Base-by-base conservation (phyloP, 176 grass and related monocot genomes). In the Hsuehochloa calcarea region DNA sequence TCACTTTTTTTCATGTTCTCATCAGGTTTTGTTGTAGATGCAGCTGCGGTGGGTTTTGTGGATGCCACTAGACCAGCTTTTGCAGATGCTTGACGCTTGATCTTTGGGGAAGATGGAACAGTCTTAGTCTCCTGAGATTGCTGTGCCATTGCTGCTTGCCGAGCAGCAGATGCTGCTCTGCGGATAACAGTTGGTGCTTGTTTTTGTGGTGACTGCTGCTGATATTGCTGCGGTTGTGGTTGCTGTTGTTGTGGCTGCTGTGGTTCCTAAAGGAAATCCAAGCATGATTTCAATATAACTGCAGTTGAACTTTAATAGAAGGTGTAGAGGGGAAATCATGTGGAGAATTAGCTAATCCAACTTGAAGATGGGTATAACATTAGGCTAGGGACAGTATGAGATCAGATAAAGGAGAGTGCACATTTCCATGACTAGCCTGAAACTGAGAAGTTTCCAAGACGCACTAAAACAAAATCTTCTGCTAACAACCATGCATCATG, bases 31-130 rank as follows among this genome's bases (percentile, higher is more conserved):
- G 75, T 11, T 74, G 86, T 39, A 1, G 77, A 20, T 25, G 52
- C 44, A 79, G 85, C 79, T 22, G 80, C 2, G 13, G 16, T 59
- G 0, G 59, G 37, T 77, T 94, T 93, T 64, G 43, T 37, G 6
- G 85, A 86, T 63, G 83, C 62, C 27, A 83, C 40, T 70, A 83
- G 39, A 72, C 70, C 58, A 75, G 85, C 51, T 59, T 75, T 91
- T n/a, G 50, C 56, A 72, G 90, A 90, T 63, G 70, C 34, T 80
- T 91, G 88, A 10, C 88, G 88, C 76, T 80, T 92, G 88, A 95
- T 73, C 93, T 84, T 87, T 10, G 87, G 87, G 70, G 85, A 89
- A 31, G 85, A 82, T 46, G 88, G 72, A 63, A 52, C 7, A 25
- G 61, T 55, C 70, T 89, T 86, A 49, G 78, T 77, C 52, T 84